These are phyloP conservation scores for Starmerella potacharoeniae DNA, from an alignment of 805 yeast genomes.

Conservation along the genomic window DNA sequence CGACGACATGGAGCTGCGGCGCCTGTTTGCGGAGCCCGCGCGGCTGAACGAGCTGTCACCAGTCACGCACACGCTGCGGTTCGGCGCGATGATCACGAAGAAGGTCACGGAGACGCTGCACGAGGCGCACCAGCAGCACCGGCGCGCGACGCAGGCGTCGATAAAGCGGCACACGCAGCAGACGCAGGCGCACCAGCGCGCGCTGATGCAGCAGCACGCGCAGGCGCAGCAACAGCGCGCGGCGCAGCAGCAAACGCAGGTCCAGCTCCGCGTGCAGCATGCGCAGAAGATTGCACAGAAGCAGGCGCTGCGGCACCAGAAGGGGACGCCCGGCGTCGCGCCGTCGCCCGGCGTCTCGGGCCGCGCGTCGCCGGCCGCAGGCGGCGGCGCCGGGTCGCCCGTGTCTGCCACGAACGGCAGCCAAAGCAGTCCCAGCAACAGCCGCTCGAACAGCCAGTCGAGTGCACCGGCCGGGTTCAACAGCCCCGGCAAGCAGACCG, in stretches of 20 bases:
- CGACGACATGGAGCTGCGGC: background rate
- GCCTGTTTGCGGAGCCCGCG: constrained; percentile 59
- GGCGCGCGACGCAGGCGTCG: constrained; percentile 37
- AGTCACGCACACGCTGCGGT: constrained; percentile 79
- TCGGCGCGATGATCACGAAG: constrained; percentile 80
- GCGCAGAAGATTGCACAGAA: constrained; percentile 1
- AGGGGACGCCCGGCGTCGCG: background rate
- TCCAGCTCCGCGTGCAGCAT: constrained; percentile 1
- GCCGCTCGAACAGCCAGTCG: background rate
- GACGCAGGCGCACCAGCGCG: constrained; percentile 28
- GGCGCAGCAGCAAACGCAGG: constrained; percentile 5
- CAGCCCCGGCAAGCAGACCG: background rate
- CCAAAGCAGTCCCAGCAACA: background rate
- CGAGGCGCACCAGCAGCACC: constrained; percentile 63
- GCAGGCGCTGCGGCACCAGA: background rate
- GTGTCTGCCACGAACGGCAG: background rate
- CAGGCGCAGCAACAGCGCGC: constrained; percentile 20
- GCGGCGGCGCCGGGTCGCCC: background rate
- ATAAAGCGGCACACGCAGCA: constrained; percentile 29
- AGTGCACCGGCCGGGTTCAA: background rate
- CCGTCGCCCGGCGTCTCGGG: no score
- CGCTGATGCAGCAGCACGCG: constrained; percentile 17
- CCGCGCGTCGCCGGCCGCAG: background rate
- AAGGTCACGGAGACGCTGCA: constrained; percentile 72
- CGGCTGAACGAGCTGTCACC: constrained; percentile 68